Evolutionary conservation across 2,329 filamentous ascomycete genomes (phyloP), one percentile per base, ranked within the genome.

Genomic region (Sporothrix globosa): DNA sequence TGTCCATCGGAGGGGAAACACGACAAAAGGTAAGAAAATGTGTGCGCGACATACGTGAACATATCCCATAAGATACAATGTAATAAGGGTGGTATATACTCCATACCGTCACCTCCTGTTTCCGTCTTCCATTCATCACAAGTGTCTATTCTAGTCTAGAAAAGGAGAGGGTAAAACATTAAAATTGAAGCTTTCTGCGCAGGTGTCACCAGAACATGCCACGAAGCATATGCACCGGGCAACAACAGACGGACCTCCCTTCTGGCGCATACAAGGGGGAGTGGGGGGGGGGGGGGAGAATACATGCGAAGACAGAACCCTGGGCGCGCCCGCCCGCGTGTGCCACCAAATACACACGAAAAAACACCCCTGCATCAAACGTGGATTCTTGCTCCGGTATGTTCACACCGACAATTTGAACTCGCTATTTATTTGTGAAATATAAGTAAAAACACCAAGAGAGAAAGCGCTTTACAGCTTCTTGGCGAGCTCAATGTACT

Each of bases 401-500:
- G 14, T 21, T 39, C 58, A 63, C 39, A 63, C 58, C 58, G 58
- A 17, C 39, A 46, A 27, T 63, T 46, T 63, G 11, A 63, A 63
- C 39, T 63, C 58, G 58, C 58, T 63, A 39, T 44, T 44, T 44
- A 24, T 24, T 27, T 46, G 13, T 27, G n/a, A 13, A 13, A 9
- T 10, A 24, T 11, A 19, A 50, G 4, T n/a, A 50, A 34, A 63
- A 48, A 9, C 27, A 21, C 9, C 13, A 48, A 63, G 46, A 27
- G n/a, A 19, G 19, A 39, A 54, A n/a, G 34, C n/a, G 24, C 34
- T 81, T 92, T 93, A 98, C 84, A 97, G 87, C 86, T 93, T 93
- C 80, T 94, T 93, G 82, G 89, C 90, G 77, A 98, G 90, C 89
- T 98, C 95, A 82, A 92, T 90, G 88, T 93, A 98, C 81, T 95